phyloP scores from a whole-genome alignment of 1,139 yeast genomes.

The Starmera stellimalicola region DNA sequence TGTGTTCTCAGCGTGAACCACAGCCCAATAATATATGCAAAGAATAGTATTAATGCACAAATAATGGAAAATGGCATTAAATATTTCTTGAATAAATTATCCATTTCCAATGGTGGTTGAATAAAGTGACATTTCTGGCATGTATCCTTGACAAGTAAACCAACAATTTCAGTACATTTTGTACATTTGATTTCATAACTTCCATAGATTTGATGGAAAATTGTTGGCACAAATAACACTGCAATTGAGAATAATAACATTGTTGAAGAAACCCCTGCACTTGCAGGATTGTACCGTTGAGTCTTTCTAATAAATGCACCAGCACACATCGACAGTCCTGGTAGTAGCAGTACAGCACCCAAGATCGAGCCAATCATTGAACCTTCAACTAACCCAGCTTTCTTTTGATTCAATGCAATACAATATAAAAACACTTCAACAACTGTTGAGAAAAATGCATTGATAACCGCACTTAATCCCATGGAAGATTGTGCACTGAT shows the following conservation, averaged over 20 bases:
- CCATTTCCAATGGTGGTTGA: constrained; percentile 67
- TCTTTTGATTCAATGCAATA: constrained; percentile 79
- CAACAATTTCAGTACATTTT: constrained; percentile 9
- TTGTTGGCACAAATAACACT: constrained; percentile 89
- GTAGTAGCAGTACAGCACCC: constrained; percentile 85
- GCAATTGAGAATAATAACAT: constrained; percentile 87
- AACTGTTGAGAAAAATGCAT: constrained; percentile 93
- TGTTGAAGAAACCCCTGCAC: constrained; percentile 96
- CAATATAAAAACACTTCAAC: constrained; percentile 90
- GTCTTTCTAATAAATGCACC: constrained; percentile 90
- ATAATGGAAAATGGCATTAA: constrained; percentile 75
- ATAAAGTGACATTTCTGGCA: constrained; percentile 71
- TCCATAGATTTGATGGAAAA: constrained; percentile 86
- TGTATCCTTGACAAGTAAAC: constrained; percentile 12
- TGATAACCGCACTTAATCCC: constrained; percentile 99
- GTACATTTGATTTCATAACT: constrained; percentile 71
- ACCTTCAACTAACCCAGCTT: constrained; percentile 91
- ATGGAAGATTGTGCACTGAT: constrained; percentile 96
- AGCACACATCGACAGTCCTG: constrained; percentile 95
- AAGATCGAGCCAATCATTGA: constrained; percentile 92
- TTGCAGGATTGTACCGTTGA: constrained; percentile 88
- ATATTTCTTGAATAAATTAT: constrained; percentile 48
- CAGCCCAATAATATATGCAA: constrained; percentile 84
- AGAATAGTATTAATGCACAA: constrained; percentile 72
- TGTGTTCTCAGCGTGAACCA: constrained; percentile 93